Percentiles rank a stretch among this genome's conserved stretches.
Evolutionary conservation across 495 filamentous ascomycete genomes (phyloP).

Genomic region (Penicillium chermesinum): DNA sequence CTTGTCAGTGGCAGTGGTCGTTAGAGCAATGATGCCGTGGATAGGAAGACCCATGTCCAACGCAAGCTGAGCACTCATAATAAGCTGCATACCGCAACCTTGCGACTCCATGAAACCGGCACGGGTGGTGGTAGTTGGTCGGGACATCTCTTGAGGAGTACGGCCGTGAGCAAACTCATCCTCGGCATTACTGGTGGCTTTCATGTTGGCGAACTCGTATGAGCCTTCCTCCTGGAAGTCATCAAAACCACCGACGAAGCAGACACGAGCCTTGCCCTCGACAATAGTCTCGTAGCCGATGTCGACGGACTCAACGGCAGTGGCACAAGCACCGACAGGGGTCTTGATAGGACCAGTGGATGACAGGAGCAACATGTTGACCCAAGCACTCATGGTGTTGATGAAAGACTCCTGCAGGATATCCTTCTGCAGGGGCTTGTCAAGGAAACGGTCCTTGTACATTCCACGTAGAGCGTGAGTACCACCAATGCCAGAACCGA

Average conservation of each 20-base stretch:
- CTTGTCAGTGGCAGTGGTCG: constrained; percentile 98
- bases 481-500: constrained; percentile 96
- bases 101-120: constrained; percentile 99
- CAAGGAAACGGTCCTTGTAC: constrained; percentile 96
- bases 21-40: constrained; percentile 88
- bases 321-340: constrained; percentile 95
- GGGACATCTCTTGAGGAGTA: constrained; percentile 95
- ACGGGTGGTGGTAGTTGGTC: constrained; percentile 91
- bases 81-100: constrained; percentile 95
- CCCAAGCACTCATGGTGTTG: constrained; percentile 99
- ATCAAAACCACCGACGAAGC: constrained; percentile 97
- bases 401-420: constrained; percentile 99
- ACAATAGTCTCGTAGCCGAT: constrained; percentile 97
- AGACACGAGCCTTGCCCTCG: constrained; percentile 93
- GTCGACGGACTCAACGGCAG: constrained; percentile 93
- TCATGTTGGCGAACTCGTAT: constrained; percentile 99
- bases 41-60: constrained; percentile 99
- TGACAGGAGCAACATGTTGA: constrained; percentile 96
- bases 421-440: constrained; percentile 98
- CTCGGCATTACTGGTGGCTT: constrained; percentile 94
- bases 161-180: constrained; percentile 94
- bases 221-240: constrained; percentile 99
- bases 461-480: constrained; percentile 87
- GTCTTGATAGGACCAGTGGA: constrained; percentile 99
- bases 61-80: constrained; percentile 94